Evolutionary conservation across 495 filamentous ascomycete genomes (phyloP).

Genomic region (Penicillium flavigenum): DNA sequence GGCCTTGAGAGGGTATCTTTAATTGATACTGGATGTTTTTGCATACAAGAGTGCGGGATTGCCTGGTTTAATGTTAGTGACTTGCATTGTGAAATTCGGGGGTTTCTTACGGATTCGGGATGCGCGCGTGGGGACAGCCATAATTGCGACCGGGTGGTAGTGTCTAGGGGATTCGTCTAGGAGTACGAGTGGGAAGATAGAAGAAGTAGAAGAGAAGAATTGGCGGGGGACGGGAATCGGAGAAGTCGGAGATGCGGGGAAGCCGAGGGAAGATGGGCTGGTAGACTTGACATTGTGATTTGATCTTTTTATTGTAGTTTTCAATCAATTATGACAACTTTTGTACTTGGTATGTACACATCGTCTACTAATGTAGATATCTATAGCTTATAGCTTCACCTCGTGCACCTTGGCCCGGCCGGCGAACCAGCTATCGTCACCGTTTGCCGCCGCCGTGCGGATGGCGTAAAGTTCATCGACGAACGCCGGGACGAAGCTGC

Average conservation of each 20-base stretch:
- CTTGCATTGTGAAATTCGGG: not conserved
- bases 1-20: not conserved
- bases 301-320: not conserved
- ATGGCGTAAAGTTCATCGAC: constrained; percentile 68
- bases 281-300: not conserved
- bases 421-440: constrained; percentile 53
- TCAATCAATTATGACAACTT: not conserved
- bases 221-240: constrained; percentile 21
- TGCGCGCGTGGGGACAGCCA: constrained; percentile 33
- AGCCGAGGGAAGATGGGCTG: constrained; percentile 19
- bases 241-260: constrained; percentile 30
- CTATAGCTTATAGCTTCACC: constrained; percentile 39
- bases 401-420: constrained; percentile 54
- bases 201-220: constrained; percentile 9
- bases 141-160: constrained; percentile 8
- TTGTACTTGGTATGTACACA: constrained; percentile 14
- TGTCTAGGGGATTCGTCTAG: not conserved
- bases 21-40: not conserved
- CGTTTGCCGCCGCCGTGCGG: constrained; percentile 45
- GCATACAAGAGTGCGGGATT: constrained; percentile 69
- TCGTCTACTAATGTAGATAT: constrained; percentile 5
- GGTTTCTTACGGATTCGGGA: constrained; percentile 37
- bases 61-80: constrained; percentile 42
- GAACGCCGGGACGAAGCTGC: constrained; percentile 85
- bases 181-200: not conserved